Evolutionary conservation across 257 asterid genomes (phyloP), one percentile per base, ranked within the genome.

Genomic region (Misopates orontium): DNA sequence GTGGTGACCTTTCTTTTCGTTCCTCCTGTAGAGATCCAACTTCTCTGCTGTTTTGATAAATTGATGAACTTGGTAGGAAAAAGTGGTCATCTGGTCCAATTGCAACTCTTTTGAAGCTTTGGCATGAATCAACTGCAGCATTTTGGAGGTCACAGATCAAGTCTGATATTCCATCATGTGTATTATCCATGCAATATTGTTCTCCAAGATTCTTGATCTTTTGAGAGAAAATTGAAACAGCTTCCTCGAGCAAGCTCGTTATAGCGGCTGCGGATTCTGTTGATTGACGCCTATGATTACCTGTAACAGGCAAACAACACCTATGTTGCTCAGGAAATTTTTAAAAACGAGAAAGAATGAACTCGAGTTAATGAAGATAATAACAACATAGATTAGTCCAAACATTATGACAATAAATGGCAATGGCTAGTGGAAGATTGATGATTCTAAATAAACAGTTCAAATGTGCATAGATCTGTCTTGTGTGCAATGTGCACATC

Each of bases 111-210:
- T 78, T 75, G 75, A 93, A 83, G 85, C 98, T 83, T 71, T 81
- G 87, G 47, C 83, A 85, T 10, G 98, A 92, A 79, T 84, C 80
- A 0, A 81, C 89, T 25, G 95, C 97, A 24, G 98, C 97, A 67
- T 84, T 84, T 79, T 92, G 97, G 80, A 92, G 97, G 86, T 92
- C 91, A 58, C 97, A 87, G 53, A 89, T 82, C 79, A 85, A 54
- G 73, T 80, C 79, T 12, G 91, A 83, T 53, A 87, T 71, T 58
- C 75, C 87, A 52, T 80, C 93, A 12, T 83, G 84, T 78, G 74
- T 62, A 21, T 62, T 73, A 71, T 77, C 80, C 77, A 81, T 69
- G 72, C 73, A 76, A 18, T 84, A 76, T 54, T 62, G 81, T 71
- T 85, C 91, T 60, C 89, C 80, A 7, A 87, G 85, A 64, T 76